Base-by-base conservation (phyloP, 768 basidiomycete genomes). In the Psilocybe azurescens region DNA sequence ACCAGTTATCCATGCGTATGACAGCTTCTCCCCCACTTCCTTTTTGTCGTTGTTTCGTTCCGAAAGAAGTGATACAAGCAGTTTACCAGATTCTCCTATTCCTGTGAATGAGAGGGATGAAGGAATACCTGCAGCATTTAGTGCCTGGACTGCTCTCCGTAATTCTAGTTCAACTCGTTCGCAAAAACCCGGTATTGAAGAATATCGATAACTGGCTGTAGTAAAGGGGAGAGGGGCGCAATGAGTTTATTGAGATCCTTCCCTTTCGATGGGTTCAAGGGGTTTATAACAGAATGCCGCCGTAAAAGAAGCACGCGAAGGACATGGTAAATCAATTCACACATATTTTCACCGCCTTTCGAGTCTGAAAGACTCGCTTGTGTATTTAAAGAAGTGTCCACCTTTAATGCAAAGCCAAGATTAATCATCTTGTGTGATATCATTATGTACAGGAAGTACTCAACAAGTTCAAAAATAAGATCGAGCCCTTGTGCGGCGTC, bases 101-200 rank as follows among this genome's bases (percentile, higher is more conserved):
- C 86, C 74, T 59, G 86, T 80, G 65, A 90, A 88, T 41, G 83
- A 80, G 28, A 92, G 77, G 5, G 76, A 78, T 5, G 85, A 81
- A 6, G 80, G 72, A 18, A 94, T 83, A 1, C 89, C 88, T 0
- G 83, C 86, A 48, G 62, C 73, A 20, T 73, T 73, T 56, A 94
- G 73, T 4, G 86, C 85, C 18, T 62, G 54, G 7, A 78, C 77
- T 58, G 86, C 80, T 65, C 78, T 83, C 44, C 76, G 72, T 36
- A 94, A 72, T 75, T 92, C 89, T 1, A 72, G 58, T 63, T 83
- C 81, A 51, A 94, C 78, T 61, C 87, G 80, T 61, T 80, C 72
- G 69, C 89, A 90, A 72, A 93, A 28, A 85, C 84, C 67, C 85
- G 84, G 70, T 94, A 95, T 73, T 94, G 93, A 46, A 94, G 74